These are phyloP conservation scores for Pseudogymnoascus sp. DNA, from an alignment of 2,329 filamentous ascomycete species.

Conservation along the genomic window DNA sequence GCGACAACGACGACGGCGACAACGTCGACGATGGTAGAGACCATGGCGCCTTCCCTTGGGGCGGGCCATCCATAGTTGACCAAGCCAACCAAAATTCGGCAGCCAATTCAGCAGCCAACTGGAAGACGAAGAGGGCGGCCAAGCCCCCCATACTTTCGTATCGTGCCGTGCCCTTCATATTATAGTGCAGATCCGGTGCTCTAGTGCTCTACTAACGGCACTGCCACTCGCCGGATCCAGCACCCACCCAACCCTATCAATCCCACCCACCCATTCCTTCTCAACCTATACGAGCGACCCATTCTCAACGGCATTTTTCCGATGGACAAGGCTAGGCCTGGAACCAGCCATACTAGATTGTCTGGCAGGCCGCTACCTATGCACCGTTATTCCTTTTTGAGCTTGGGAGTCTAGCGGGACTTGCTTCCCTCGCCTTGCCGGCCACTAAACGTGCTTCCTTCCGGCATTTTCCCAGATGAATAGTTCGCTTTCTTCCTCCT, in stretches of 20 bases:
- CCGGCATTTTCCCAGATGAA: no score
- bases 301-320: neutral
- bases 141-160: neutral
- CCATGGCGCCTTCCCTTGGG: neutral
- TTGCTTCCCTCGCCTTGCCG: neutral
- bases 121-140: neutral
- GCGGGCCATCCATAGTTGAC: neutral
- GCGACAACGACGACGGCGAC: no score
- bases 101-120: neutral
- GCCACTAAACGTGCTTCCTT: no score
- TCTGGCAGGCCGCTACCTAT: neutral
- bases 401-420: neutral
- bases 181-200: neutral
- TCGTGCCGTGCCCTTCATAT: neutral
- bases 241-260: neutral
- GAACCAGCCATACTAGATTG: neutral
- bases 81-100: neutral
- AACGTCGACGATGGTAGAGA: neutral
- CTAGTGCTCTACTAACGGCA: neutral
- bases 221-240: neutral
- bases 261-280: neutral
- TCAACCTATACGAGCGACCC: neutral
- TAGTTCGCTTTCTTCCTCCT: neutral
- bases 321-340: neutral
- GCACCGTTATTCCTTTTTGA: neutral